Base-by-base conservation (phyloP, 352 stramenopile species). In the Aphanomyces invadans region DNA sequence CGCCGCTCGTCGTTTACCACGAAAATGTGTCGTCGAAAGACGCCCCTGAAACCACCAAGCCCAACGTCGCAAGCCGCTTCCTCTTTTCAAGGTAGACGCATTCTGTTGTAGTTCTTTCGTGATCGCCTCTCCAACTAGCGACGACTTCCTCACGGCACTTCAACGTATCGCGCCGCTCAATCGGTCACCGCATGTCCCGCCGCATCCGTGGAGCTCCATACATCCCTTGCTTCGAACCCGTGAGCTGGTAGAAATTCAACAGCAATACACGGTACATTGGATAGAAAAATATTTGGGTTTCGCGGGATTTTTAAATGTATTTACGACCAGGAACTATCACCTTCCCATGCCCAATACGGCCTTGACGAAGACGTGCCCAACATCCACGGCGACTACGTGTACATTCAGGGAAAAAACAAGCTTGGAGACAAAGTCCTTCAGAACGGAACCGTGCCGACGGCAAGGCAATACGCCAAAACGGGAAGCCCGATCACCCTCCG, bases 381-480 rank as follows among this genome's bases (percentile, higher is more conserved):
- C 33, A 57, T 67, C 49, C 29, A 57, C 0, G 78, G 88, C 39
- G 74, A 83, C 7, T 70, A 74, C n/a, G 68, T 63, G 11, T 92
- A 88, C 60, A 25, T 89, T 1, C 38, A 53, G 4, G 81, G 89
- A 65, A 92, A 90, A 57, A 77, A 77, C 48, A 78, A 80, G 17
- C 71, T 92, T 2, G 83, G 83, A 5, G 80, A 88, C 49, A 67
- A 87, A 26, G 81, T 92, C 11, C 66, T 86, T 26, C 60, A 72
- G 4, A 77, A 88, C 38, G 74, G 83, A 55, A 90, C 79, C 60
- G 70, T 83, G 21, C 81, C 79, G 15, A 92, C 89, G 74, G 83
- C 83, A 39, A 62, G 83, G 17, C 83, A 92, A 59, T 92, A 81
- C 68, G 81, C 80, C 55, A 90, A 90, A 73, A 90, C 83, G 2